Evolutionary conservation across 1,284 basidiomycete species (phyloP), one percentile per base, ranked within the genome.

Genomic region (Sporisorium scitamineum): DNA sequence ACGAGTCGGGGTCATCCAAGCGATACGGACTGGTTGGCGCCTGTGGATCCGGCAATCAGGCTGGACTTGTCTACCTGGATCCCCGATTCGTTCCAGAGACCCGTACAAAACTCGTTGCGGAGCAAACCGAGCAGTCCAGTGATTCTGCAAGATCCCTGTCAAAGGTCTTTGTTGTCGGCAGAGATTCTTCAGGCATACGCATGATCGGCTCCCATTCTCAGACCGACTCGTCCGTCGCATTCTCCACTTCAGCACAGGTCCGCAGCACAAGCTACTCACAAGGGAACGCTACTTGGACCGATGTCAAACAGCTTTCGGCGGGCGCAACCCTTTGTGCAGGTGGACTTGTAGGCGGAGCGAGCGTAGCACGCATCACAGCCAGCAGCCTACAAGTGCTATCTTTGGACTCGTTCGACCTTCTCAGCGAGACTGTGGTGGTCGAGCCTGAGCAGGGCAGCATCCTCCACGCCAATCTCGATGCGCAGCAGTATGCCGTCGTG

Each of bases 11-110:
- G 3, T 54, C 59, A 6, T 59, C 56, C 11, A 65, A 64, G 39
- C 59, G 67, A 11, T 51, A 67, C 45, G 63, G 22, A 1, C 16
- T 75, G 41, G 72, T 75, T 8, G 72, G 59, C 16, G 62, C 67
- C 3, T 64, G 60, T 51, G 72, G 72, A 6, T 62, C 63, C 3
- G 72, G 72, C 9, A 75, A 58, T n/a, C 72, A 75, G 47, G 67
- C 72, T 24, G 72, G 67, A 6, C 45, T 75, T 5, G 67, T 63
- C 9, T 75, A 75, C 11, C 31, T 75, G 11, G 72, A 75, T 58
- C 72, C 72, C 3, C 16, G 63, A 16, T 70, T 70, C 31, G 54
- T 59, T 3, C 66, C 71, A 1, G 59, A 61, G 31, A 11, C 48
- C 5, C 56, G 65, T 13, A 60, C 61, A 2, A 29, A 41, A 34